Base-by-base conservation (phyloP, 2,329 filamentous ascomycete species). In the Colletotrichum cuscutae region DNA sequence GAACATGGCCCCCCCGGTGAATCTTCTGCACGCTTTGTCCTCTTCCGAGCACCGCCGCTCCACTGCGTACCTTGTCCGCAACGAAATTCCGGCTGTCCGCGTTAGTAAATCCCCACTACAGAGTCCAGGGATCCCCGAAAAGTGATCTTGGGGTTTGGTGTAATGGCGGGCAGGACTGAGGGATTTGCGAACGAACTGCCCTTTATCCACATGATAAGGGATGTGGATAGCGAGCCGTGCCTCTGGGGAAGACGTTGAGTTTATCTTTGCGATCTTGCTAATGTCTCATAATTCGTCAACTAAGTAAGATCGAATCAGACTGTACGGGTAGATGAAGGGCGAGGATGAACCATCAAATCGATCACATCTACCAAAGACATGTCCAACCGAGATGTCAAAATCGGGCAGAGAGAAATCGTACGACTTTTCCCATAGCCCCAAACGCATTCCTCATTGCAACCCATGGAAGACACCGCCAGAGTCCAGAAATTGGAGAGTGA, bases 161-260 rank as follows among this genome's bases (percentile, higher is more conserved):
- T 8, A n/a, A n/a, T 22, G 8, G 42, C 9, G 19, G 19, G 26
- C 8, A n/a, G 42, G 32, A 22, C 5, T 63, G 49, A 68, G 65
- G 57, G 49, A 68, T 62, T 46, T 62, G 65, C 57, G 22, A 42
- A 22, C 5, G 0, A 57, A 32, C 54, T 57, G n/a, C 52, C 24
- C 12, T 1, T 54, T 68, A 68, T 68, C 65, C 65, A 68, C 65
- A 68, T 30, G 63, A 62, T 62, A 68, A 68, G 42, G 65, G 58
- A 68, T 28, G 58, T 32, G 65, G 65, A 61, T 61, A 60, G 56
- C 56, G 35, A 24, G 5, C 56, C 65, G 28, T 30, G 12, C 54
- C 26, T 28, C 26, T 57, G 28, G 57, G 58, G 30, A 54, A 62
- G 30, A 61, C 49, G 30, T 57, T 5, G 65, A 68, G 46, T 56